A percentile compares a stretch with the other conserved stretches of the same genome.
Conservation (phyloP, 495 filamentous ascomycete species). For the Daldinia caldariorum region DNA sequence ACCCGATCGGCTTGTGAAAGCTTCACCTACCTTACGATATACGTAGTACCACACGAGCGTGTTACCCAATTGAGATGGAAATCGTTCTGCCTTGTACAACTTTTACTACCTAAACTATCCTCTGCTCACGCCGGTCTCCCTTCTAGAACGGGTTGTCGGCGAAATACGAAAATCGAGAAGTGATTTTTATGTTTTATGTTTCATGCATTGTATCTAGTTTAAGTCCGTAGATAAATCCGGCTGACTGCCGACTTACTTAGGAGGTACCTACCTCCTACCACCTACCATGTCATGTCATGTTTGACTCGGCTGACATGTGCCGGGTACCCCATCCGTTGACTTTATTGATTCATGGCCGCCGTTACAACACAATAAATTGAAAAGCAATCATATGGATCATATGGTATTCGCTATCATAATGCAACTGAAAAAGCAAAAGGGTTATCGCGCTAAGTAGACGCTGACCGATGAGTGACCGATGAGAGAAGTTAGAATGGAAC, state of each 20-base stretch:
- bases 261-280: no score
- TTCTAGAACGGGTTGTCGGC: constrained; percentile 4
- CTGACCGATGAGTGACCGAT: constrained; percentile 30
- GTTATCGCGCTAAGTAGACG: not conserved
- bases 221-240: constrained; percentile 3
- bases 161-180: constrained; percentile 9
- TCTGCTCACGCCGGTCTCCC: not conserved
- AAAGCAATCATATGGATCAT: constrained; percentile 7
- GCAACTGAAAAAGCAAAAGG: constrained; percentile 28
- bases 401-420: constrained; percentile 20
- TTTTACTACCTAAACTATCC: not conserved
- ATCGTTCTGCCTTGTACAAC: constrained; percentile 10
- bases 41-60: constrained; percentile 25
- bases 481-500: not conserved
- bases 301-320: constrained; percentile 11
- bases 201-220: not conserved
- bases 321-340: not conserved
- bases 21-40: constrained; percentile 18
- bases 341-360: not conserved
- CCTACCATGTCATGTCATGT: no score
- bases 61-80: constrained; percentile 28
- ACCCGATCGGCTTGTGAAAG: constrained; percentile 40
- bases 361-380: constrained; percentile 15
- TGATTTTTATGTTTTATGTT: not conserved
- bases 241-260: no score